Evolutionary conservation across 805 yeast genomes (phyloP).

Genomic region (Metschnikowia drakensbergensis): DNA sequence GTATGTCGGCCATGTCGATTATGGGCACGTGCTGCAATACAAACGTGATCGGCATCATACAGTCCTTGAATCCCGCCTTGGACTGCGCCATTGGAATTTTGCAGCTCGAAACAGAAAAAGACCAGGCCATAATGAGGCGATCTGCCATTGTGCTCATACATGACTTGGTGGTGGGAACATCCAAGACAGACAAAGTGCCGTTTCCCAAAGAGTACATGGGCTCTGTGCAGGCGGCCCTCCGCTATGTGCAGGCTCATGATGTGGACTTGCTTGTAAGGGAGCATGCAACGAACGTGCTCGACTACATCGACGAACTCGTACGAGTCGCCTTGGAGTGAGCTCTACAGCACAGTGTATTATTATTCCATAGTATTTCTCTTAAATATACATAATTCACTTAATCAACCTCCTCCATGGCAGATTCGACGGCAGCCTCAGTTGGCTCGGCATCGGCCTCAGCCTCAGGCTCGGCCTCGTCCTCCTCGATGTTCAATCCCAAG

Average conservation of each 20-base stretch:
- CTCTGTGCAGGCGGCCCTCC: slow-evolving; percentile 40
- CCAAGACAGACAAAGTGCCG: slow-evolving; percentile 43
- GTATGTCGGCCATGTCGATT: slow-evolving; percentile 86
- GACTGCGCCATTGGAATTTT: slow-evolving; percentile 80
- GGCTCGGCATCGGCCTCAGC: slow-evolving; percentile 44
- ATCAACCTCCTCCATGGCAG: slow-evolving; percentile 98
- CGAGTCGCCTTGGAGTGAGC: slow-evolving; percentile 12
- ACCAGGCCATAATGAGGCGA: slow-evolving; percentile 61
- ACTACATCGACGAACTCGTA: slow-evolving; percentile 29
- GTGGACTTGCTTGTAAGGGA: slow-evolving; percentile 57
- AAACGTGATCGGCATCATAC: slow-evolving; percentile 51
- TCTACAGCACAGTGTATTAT: not conserved
- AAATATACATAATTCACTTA: slow-evolving; percentile 35
- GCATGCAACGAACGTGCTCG: slow-evolving; percentile 42
- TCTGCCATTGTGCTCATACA: slow-evolving; percentile 67
- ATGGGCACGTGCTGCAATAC: slow-evolving; percentile 66
- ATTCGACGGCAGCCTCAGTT: slow-evolving; percentile 48
- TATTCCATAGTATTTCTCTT: not conserved
- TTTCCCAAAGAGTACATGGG: slow-evolving; percentile 49
- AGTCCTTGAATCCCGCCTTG: slow-evolving; percentile 50
- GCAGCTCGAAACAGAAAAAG: slow-evolving; percentile 46
- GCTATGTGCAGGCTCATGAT: slow-evolving; percentile 46
- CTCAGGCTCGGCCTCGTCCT: slow-evolving; percentile 56
- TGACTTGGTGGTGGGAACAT: slow-evolving; percentile 51
- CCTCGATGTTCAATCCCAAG: slow-evolving; percentile 96